Conservation (phyloP, 1,284 basidiomycete genomes). For the Athelia psychrophila region DNA sequence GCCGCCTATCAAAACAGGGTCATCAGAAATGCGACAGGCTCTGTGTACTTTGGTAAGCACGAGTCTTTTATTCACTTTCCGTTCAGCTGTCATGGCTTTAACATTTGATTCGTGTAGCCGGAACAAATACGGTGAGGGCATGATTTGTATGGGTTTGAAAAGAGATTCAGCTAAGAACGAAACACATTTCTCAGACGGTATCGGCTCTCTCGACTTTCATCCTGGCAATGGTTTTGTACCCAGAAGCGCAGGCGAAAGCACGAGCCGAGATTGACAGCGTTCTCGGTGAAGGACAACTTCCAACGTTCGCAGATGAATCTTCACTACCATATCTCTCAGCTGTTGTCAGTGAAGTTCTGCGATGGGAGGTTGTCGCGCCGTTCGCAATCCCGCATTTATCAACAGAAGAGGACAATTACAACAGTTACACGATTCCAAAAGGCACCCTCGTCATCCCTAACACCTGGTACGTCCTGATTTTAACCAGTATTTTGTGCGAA, state of each 20-base stretch:
- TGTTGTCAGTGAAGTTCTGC: constrained; percentile 27
- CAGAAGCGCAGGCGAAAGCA: constrained; percentile 26
- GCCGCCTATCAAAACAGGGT: no score
- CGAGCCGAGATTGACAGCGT: constrained; percentile 28
- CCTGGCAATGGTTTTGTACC: constrained; percentile 27
- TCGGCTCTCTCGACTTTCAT: constrained; percentile 19
- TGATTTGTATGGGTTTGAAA: background rate
- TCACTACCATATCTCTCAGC: constrained; percentile 31
- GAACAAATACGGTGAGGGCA: constrained; percentile 26
- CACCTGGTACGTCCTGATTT: constrained; percentile 10
- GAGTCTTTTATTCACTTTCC: background rate
- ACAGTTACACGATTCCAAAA: constrained; percentile 22
- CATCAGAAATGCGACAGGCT: no score
- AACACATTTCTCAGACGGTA: constrained; percentile 23
- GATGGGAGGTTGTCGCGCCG: constrained; percentile 30
- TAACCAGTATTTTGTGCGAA: background rate
- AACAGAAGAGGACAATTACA: constrained; percentile 10
- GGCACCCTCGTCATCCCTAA: constrained; percentile 18
- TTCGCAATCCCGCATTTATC: constrained; percentile 14
- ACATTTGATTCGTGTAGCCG: constrained; percentile 19
- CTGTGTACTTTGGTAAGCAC: no score
- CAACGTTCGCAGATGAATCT: constrained; percentile 26
- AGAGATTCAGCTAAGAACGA: background rate
- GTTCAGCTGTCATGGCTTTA: background rate
- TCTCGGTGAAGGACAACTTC: constrained; percentile 26